Base-by-base conservation (phyloP, 306 rosid species). In the Coriaria nepalensis region DNA sequence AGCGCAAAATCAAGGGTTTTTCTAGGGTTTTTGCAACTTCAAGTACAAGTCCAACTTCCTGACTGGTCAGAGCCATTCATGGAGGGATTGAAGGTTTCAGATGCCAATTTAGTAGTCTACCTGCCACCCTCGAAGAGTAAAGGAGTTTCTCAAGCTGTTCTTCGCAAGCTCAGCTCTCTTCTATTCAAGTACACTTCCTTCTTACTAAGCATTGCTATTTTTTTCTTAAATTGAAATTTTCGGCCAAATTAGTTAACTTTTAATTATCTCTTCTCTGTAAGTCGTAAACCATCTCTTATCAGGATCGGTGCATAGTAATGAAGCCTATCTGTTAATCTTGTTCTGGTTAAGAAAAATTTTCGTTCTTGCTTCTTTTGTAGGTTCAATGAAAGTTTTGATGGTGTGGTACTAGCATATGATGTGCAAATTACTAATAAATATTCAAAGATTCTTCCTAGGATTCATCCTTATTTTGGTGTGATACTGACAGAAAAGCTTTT, bases 81-180 rank as follows among this genome's bases (percentile, higher is more conserved):
- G 95, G 93, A 84, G 55, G 74, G 92, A 8, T 63, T 90, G 44
- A 79, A 76, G 71, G 81, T 90, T 8, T 75, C 98, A 2, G 74
- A 82, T 57, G 63, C 85, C 4, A 70, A 75, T 51, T 32, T 90
- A 64, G 53, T 64, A 4, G 71, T 85, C 0, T 57, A 67, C 52
- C 29, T 90, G 40, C 87, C 79, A 49, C 96, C 98, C 11, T 82
- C 94, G 0, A 71, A 72, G 49, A 55, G 68, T 56, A 66, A 49
- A 3, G 63, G 72, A 11, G 77, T 78, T 50, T 52, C 65, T 46
- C 54, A 75, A 37, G 76, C 93, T 0, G 63, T 86, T 47, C 80
- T 78, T 41, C 80, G 76, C 13, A 82, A 78, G 64, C 80, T 86
- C 43, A 74, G 93, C 68, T 57, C 80, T 42, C 39, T 76, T 69